Evolutionary conservation across 352 stramenopile genomes (phyloP), one percentile per base, ranked within the genome.

Genomic region (Pythium inflatum): DNA sequence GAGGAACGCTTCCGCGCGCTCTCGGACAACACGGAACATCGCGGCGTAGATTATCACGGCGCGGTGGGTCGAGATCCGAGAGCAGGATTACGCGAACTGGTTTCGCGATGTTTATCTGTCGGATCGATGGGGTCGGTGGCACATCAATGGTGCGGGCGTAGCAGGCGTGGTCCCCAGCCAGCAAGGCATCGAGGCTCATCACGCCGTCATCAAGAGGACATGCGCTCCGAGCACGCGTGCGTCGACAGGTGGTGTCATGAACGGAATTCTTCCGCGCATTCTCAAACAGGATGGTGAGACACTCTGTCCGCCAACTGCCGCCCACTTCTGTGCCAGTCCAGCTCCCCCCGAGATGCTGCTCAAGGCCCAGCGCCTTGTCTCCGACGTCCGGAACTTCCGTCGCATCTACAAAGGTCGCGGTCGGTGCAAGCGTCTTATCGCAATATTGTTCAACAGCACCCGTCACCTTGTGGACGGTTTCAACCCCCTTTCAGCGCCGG

Each of bases 141-240:
- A 68, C n/a, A 25, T 62, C 24, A 62, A 33, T 22, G 49, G 22
- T 5, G n/a, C 61, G 20, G 61, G 30, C 14, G n/a, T 55, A 0
- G 16, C 24, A 14, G 61, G 61, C 3, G 18, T 61, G 0, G 18
- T 61, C 2, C 11, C 49, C 12, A 68, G 40, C 28, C 50, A 68
- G 33, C 33, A 68, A 31, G 12, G 16, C 14, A 68, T 61, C 18
- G 61, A 68, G 34, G 16, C 61, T 2, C 61, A 68, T 20, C 61
- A 61, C n/a, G 11, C 46, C n/a, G 27, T n/a, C 3, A 54, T 68
- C 48, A 61, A 68, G 61, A 24, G 28, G 31, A 18, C 46, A 31
- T 53, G 46, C 24, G 46, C 31, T 4, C 46, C 46, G 31, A 53
- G 46, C n/a, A 33, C 20, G n/a, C 12, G 41, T 22, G 41, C 41